Evolutionary conservation across 495 filamentous ascomycete genomes (phyloP).

Genomic region (Xylaria venustula): DNA sequence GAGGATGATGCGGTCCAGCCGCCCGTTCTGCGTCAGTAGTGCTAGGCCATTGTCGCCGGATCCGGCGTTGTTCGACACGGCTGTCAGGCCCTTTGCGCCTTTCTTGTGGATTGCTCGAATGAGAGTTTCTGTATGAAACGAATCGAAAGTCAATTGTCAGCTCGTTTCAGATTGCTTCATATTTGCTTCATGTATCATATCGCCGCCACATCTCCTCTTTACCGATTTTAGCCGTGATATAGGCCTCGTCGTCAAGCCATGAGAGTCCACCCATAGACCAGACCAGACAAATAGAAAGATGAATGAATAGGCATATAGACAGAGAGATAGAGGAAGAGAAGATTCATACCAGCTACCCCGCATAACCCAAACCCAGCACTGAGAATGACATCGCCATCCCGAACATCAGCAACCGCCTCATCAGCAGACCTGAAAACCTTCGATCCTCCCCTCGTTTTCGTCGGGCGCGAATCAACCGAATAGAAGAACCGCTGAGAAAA

Average conservation of each 20-base stretch:
- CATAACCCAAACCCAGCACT: conserved; percentile 64
- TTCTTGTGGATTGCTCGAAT: conserved; percentile 49
- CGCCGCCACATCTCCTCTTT: too few relatives aligned
- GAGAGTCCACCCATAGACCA: too few relatives aligned
- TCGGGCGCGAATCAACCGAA: conserved; percentile 20
- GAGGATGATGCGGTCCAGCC: conserved; percentile 59
- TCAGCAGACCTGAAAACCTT: conserved; percentile 58
- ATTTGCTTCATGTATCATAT: too few relatives aligned
- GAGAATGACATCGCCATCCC: conserved; percentile 56
- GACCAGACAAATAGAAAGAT: neutral
- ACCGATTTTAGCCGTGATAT: neutral
- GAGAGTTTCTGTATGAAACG: conserved; percentile 44
- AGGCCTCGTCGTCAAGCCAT: too few relatives aligned
- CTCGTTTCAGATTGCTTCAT: neutral
- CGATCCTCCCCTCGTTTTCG: conserved; percentile 39
- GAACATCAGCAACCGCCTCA: conserved; percentile 59
- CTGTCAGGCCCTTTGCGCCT: conserved; percentile 55
- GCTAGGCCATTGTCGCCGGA: conserved; percentile 54
- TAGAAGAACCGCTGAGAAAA: conserved; percentile 13
- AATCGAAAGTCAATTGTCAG: neutral
- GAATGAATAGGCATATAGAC: neutral
- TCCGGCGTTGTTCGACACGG: conserved; percentile 67
- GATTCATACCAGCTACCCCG: conserved; percentile 53
- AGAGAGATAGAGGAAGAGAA: too few relatives aligned
- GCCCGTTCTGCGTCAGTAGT: conserved; percentile 51